These are phyloP conservation scores for Spergularia azorica DNA, from an alignment of 179 eudicot species.

Conservation along the genomic window DNA sequence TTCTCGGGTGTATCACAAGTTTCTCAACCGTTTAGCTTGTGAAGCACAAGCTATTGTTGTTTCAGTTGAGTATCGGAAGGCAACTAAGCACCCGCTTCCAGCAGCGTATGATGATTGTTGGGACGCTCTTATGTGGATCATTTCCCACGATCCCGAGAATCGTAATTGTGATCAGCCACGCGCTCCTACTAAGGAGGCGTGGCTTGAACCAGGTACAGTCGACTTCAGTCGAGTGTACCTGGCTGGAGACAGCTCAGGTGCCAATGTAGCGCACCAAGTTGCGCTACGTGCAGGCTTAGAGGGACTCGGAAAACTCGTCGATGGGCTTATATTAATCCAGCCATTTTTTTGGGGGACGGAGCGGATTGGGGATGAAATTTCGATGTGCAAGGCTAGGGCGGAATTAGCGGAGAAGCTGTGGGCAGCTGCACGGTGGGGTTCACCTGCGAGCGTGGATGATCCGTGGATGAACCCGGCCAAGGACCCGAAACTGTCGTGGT, in stretches of 20 bases:
- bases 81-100: conserved; percentile 13
- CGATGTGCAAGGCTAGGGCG: not conserved
- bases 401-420: not conserved
- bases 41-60: not conserved
- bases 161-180: too few species aligned
- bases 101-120: conserved; percentile 15
- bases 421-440: conserved; percentile 12
- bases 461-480: conserved; percentile 14
- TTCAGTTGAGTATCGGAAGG: conserved; percentile 15
- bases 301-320: not conserved
- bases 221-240: conserved; percentile 6
- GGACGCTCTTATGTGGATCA: conserved; percentile 17
- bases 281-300: not conserved
- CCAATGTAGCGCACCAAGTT: conserved; percentile 19
- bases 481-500: conserved; percentile 1
- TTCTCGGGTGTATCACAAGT: conserved; percentile 9
- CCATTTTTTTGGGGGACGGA: conserved; percentile 11
- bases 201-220: conserved; percentile 7
- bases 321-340: conserved; percentile 4
- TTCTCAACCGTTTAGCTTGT: conserved; percentile 8
- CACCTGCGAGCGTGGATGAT: conserved; percentile 7
- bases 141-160: not conserved
- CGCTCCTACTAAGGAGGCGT: not conserved
- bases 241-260: conserved; percentile 15
- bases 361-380: not conserved